A percentile compares a stretch with the other conserved stretches of the same genome.
Evolutionary conservation across 169 alveolate species (phyloP).

Genomic region (Babesia microti): DNA sequence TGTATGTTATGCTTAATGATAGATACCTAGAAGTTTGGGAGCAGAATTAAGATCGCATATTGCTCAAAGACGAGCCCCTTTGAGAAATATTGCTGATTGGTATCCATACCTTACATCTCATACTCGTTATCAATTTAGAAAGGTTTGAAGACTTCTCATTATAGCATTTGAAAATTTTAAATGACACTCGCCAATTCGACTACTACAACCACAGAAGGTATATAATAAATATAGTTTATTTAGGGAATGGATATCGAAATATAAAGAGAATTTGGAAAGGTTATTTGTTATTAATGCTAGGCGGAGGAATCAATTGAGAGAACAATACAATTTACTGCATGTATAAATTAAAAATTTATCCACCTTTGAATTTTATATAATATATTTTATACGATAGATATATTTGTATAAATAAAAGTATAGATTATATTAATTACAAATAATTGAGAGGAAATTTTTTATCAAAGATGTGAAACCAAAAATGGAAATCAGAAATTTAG

Average conservation of each 20-base stretch:
- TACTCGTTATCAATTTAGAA: slow-evolving; percentile 49
- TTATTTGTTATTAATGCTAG: slow-evolving; percentile 1
- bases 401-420: background rate
- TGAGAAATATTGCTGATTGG: slow-evolving; percentile 51
- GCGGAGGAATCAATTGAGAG: slow-evolving; percentile 6
- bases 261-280: slow-evolving; percentile 35
- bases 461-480: background rate
- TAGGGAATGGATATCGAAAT: slow-evolving; percentile 46
- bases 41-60: slow-evolving; percentile 54
- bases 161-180: slow-evolving; percentile 27
- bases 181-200: slow-evolving; percentile 42
- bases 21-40: slow-evolving; percentile 57
- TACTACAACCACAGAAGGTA: slow-evolving; percentile 47
- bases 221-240: background rate
- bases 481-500: too few relatives aligned
- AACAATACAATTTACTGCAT: slow-evolving; percentile 3
- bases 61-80: slow-evolving; percentile 48
- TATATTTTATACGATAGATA: too few relatives aligned
- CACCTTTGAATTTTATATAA: too few relatives aligned
- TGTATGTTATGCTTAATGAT: slow-evolving; percentile 11
- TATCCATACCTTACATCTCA: slow-evolving; percentile 63
- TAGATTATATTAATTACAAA: slow-evolving; percentile 1
- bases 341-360: slow-evolving; percentile 1
- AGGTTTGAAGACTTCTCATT: slow-evolving; percentile 8
- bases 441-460: background rate